These are phyloP conservation scores for Pseudogymnoascus sp. DNA, from an alignment of 2,329 filamentous ascomycete genomes.

Conservation along the genomic window DNA sequence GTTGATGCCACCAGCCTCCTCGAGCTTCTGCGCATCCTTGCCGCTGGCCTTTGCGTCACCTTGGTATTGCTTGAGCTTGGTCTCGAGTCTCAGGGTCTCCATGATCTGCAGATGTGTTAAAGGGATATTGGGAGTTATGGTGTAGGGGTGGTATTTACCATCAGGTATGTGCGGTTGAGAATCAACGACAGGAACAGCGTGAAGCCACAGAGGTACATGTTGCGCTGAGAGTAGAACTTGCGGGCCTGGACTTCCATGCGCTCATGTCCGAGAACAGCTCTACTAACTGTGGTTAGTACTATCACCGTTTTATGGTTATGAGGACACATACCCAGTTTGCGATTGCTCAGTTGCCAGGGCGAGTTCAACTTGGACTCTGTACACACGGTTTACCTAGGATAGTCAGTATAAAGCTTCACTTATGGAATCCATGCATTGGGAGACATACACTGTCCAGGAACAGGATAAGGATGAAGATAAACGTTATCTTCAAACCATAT, in stretches of 20 bases:
- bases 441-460: constrained; percentile 91
- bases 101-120: constrained; percentile 77
- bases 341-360: constrained; percentile 59
- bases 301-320: neutral
- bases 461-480: constrained; percentile 97
- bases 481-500: constrained; percentile 97
- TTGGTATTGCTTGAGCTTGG: constrained; percentile 80
- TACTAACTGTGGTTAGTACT: constrained; percentile 27
- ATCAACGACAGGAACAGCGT: constrained; percentile 98
- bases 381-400: constrained; percentile 62
- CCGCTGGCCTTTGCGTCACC: constrained; percentile 51
- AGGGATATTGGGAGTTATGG: constrained; percentile 94
- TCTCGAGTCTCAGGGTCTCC: constrained; percentile 62
- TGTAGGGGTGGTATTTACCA: constrained; percentile 61
- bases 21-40: constrained; percentile 67
- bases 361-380: constrained; percentile 89
- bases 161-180: constrained; percentile 96
- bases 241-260: constrained; percentile 97
- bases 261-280: constrained; percentile 76
- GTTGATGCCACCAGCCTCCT: constrained; percentile 63
- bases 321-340: constrained; percentile 15
- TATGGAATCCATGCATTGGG: neutral
- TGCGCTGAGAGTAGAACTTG: constrained; percentile 99
- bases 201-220: constrained; percentile 99
- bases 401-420: neutral